These are phyloP conservation scores for Pleurozium schreberi DNA, from an alignment of 225 moss, liverwort and hornwort genomes.

Conservation along the genomic window DNA sequence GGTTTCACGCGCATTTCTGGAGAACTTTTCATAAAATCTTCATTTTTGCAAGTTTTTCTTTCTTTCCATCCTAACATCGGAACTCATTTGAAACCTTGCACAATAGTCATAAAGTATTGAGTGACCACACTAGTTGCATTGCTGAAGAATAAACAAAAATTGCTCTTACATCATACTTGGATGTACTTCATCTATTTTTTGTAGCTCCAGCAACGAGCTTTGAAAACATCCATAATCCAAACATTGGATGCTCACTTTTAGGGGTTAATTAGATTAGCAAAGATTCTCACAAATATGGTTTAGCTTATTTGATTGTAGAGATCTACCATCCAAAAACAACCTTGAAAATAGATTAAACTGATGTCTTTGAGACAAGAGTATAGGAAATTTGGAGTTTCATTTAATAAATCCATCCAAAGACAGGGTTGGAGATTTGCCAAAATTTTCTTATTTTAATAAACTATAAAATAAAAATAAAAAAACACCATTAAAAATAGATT, in stretches of 20 bases:
- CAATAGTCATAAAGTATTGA: not conserved
- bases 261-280: accelerated
- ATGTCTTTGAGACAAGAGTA: accelerated
- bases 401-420: too few relatives aligned
- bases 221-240: not conserved
- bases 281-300: not conserved
- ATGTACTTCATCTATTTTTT: not conserved
- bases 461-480: not conserved
- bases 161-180: not conserved
- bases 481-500: not conserved
- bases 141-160: not conserved
- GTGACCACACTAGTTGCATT: not conserved
- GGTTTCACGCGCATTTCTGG: not conserved
- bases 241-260: not conserved
- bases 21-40: not conserved
- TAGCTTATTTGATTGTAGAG: accelerated
- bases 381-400: not conserved
- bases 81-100: too few relatives aligned
- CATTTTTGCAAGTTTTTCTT: not conserved
- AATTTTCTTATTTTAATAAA: too few relatives aligned
- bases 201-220: not conserved
- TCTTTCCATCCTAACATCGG: too few relatives aligned
- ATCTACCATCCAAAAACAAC: not conserved
- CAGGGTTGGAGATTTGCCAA: too few relatives aligned
- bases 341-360: too few relatives aligned